Conservation (phyloP, 2,329 filamentous ascomycete genomes). For the Nigrospora osmanthi region DNA sequence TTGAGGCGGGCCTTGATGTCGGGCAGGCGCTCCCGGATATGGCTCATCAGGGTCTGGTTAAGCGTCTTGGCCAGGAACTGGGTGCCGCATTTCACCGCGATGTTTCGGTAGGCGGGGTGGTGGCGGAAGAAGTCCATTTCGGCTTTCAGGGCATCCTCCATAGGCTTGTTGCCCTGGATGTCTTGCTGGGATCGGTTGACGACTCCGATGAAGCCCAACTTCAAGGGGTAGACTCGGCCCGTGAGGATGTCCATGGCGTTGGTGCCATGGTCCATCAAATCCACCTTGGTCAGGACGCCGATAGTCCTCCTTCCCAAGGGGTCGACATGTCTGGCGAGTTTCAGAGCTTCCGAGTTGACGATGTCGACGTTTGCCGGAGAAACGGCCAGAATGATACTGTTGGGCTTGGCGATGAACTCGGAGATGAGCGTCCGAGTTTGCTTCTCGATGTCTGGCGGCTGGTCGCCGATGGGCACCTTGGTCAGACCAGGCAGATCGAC, state of each 20-base stretch:
- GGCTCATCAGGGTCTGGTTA: constrained; percentile 90
- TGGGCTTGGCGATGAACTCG: constrained; percentile 97
- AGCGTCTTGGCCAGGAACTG: constrained; percentile 91
- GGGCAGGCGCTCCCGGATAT: constrained; percentile 90
- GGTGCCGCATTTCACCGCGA: constrained; percentile 86
- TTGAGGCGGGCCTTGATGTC: constrained; percentile 98
- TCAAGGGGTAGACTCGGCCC: constrained; percentile 90
- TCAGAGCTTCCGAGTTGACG: constrained; percentile 95
- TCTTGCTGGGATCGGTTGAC: constrained; percentile 98
- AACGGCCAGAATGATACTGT: constrained; percentile 94
- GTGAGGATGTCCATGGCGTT: constrained; percentile 98
- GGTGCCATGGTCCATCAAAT: constrained; percentile 97
- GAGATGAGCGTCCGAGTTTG: constrained; percentile 94
- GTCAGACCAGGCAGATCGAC: constrained; percentile 94
- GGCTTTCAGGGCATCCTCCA: constrained; percentile 81
- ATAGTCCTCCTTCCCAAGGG: constrained; percentile 91
- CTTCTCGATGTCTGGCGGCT: constrained; percentile 96
- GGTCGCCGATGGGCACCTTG: constrained; percentile 97
- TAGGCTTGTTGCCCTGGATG: constrained; percentile 91
- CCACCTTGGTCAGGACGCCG: constrained; percentile 92
- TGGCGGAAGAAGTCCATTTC: constrained; percentile 95
- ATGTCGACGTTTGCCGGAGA: constrained; percentile 97
- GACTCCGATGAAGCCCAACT: constrained; percentile 95
- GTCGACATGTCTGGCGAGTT: constrained; percentile 94
- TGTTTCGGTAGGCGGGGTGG: constrained; percentile 94